Base-by-base conservation (phyloP, 2,329 filamentous ascomycete species). In the Nigrograna mackinnonii region DNA sequence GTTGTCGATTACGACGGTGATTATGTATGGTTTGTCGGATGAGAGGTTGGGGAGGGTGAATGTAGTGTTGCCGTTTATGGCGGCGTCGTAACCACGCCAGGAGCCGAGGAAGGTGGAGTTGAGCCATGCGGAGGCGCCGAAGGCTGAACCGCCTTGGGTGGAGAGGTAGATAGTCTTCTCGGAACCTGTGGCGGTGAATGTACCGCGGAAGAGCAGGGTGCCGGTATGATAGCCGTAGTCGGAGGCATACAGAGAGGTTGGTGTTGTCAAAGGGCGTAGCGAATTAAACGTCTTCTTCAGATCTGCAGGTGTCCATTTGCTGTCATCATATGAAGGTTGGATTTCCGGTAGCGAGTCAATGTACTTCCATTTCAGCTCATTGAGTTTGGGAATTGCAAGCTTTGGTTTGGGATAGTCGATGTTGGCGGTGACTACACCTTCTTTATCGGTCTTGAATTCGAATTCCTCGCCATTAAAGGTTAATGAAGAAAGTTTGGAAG, bases 181-280 rank as follows among this genome's bases (percentile, higher is more conserved):
- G 1, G 74, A 68, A 13, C 85, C 85, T 1, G 72, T 77, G 4
- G 86, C 81, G 1, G 71, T 77, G 60, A 92, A 91, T 50, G 82
- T 76, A 0, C 86, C 87, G 2, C 87, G 80, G 71, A 81, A 91
- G 35, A 91, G 54, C 0, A 91, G 73, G 1, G 79, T 80, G 3
- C 87, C 87, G 0, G 82, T 77, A 61, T 88, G 76, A 66, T 83
- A 91, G 18, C 87, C 87, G 57, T 91, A 91, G 64, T 91, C 87
- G 13, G 80, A 80, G 0, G 76, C 77, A 55, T 86, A 89, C 0
- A 91, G 77, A 2, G 68, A 72, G 0, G 79, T 83, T 0, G 86
- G 83, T 0, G 87, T 91, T 1, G 72, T 77, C 2, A 85, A 68
- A 9, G 70, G 66, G 5, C 69, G 66, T 14, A 74, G 70, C 0